Conservation (phyloP, 768 basidiomycete species). For the Mycena alexandri region DNA sequence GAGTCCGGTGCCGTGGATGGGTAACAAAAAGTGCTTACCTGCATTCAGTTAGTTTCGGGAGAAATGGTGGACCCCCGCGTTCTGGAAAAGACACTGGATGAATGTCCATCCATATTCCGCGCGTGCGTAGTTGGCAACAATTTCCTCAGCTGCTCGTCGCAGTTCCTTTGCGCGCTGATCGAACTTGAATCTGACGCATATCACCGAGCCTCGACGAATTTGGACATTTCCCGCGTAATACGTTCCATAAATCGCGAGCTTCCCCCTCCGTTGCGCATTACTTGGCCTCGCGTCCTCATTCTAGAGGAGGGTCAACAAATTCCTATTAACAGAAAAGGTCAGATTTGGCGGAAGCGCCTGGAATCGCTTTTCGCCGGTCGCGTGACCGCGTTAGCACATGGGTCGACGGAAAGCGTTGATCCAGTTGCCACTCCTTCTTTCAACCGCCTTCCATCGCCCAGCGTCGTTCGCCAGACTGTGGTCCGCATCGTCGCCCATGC, state of each 20-base stretch:
- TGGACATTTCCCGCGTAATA: constrained; percentile 47
- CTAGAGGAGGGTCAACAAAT: constrained; percentile 43
- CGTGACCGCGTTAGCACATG: constrained; percentile 27
- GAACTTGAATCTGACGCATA: constrained; percentile 38
- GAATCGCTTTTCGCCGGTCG: constrained; percentile 46
- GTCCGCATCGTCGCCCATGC: constrained; percentile 42
- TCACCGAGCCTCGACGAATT: constrained; percentile 26
- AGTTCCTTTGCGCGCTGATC: constrained; percentile 49
- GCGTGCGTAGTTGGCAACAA: constrained; percentile 52
- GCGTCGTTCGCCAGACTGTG: constrained; percentile 35
- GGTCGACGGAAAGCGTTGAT: too few relatives aligned
- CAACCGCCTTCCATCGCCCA: background rate
- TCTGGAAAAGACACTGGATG: constrained; percentile 46
- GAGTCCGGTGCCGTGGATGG: background rate
- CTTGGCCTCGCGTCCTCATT: constrained; percentile 49
- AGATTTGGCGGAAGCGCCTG: constrained; percentile 50
- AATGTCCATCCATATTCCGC: constrained; percentile 41
- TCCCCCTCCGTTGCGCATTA: constrained; percentile 50
- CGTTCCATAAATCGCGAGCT: constrained; percentile 47
- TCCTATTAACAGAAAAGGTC: constrained; percentile 49
- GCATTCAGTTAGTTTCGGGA: constrained; percentile 48
- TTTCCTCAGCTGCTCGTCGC: constrained; percentile 46
- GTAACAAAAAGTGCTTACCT: background rate
- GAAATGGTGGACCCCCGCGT: constrained; percentile 51
- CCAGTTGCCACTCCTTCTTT: too few relatives aligned